These are phyloP conservation scores for Neocucurbitaria cava DNA, from an alignment of 2,329 filamentous ascomycete species.

Conservation along the genomic window DNA sequence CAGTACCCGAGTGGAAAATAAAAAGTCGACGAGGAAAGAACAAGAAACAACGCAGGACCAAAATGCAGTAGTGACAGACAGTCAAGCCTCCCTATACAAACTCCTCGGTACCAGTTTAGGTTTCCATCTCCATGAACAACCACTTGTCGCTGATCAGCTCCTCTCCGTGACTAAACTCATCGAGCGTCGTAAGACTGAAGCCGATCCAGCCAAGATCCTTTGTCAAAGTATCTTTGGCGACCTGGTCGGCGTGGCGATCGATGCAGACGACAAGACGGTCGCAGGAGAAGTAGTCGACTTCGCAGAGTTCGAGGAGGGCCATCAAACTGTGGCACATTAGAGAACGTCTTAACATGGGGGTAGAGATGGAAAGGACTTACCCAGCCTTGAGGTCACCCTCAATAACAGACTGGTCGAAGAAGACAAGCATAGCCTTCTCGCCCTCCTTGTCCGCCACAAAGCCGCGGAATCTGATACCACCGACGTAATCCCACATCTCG, in stretches of 20 bases:
- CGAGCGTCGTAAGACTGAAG: slow-evolving; percentile 81
- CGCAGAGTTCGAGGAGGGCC: slow-evolving; percentile 87
- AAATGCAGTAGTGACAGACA: not conserved
- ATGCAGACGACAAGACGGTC: slow-evolving; percentile 80
- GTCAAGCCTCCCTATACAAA: not conserved
- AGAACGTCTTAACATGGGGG: not conserved
- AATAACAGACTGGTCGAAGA: slow-evolving; percentile 79
- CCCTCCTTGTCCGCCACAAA: slow-evolving; percentile 76
- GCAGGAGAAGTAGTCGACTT: slow-evolving; percentile 74
- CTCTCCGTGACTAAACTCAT: slow-evolving; percentile 70
- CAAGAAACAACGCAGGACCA: not conserved
- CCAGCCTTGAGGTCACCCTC: slow-evolving; percentile 84
- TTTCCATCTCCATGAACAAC: slow-evolving; percentile 89
- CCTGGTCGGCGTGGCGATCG: slow-evolving; percentile 70
- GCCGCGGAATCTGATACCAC: slow-evolving; percentile 83
- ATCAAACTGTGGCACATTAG: slow-evolving; percentile 61
- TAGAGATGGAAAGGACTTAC: slow-evolving; percentile 61
- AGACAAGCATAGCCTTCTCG: slow-evolving; percentile 82
- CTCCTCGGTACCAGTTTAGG: slow-evolving; percentile 54
- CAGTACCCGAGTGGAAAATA: not conserved
- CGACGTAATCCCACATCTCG: slow-evolving; percentile 85
- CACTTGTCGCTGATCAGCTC: slow-evolving; percentile 75
- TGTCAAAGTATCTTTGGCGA: slow-evolving; percentile 71
- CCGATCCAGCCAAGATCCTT: slow-evolving; percentile 93
- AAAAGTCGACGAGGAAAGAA: not conserved